Percentiles rank a stretch among this genome's conserved stretches.
Evolutionary conservation across 805 yeast genomes (phyloP).

Genomic region (Nematodospora valgi): DNA sequence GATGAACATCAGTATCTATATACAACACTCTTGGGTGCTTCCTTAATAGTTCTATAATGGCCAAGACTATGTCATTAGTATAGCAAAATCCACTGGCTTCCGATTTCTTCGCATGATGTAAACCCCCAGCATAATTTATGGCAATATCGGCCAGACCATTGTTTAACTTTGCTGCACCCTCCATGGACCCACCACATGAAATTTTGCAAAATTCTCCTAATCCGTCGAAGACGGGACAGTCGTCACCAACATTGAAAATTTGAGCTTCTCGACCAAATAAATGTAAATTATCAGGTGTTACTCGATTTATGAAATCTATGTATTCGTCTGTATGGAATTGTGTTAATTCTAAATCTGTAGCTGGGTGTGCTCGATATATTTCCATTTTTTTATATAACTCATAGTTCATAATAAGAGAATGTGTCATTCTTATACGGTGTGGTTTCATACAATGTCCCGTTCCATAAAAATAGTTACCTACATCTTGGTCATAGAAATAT

Average conservation of each 20-base stretch:
- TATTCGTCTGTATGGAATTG: conserved; percentile 98
- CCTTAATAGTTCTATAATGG: conserved; percentile 78
- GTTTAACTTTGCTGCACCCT: conserved; percentile 87
- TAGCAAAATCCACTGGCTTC: conserved; percentile 97
- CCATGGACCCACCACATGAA: conserved; percentile 92
- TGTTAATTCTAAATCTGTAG: conserved; percentile 95
- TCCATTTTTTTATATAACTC: conserved; percentile 97
- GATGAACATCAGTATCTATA: conserved; percentile 94
- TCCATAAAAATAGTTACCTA: conserved; percentile 96
- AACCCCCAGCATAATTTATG: conserved; percentile 94
- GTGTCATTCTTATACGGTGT: conserved; percentile 98
- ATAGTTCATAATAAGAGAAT: conserved; percentile 93
- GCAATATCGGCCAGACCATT: conserved; percentile 91
- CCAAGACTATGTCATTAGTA: conserved; percentile 88
- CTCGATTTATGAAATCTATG: conserved; percentile 85
- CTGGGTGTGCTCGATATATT: conserved; percentile 94
- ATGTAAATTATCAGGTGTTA: conserved; percentile 88
- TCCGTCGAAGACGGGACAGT: conserved; percentile 94
- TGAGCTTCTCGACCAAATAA: conserved; percentile 82
- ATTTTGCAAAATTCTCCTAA: conserved; percentile 86
- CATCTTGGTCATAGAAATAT: conserved; percentile 63
- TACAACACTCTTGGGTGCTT: conserved; percentile 91
- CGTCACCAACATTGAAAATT: conserved; percentile 95
- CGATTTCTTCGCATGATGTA: conserved; percentile 95
- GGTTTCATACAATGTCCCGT: conserved; percentile 99